Evolutionary conservation across 805 yeast species (phyloP), one percentile per base, ranked within the genome.

Genomic region (Saccharomycopsis fibuligera): DNA sequence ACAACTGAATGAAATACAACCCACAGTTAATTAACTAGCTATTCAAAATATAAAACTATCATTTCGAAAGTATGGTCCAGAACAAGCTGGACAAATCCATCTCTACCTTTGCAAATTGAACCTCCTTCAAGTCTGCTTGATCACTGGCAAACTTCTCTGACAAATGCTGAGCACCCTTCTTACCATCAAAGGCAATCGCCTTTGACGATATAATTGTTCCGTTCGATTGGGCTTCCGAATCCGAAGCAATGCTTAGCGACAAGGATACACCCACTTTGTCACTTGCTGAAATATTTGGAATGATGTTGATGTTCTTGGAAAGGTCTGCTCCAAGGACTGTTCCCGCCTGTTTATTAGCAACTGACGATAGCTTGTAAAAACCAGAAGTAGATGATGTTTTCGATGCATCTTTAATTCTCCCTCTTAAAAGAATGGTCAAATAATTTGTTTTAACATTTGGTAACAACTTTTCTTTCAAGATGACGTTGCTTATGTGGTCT

Each of bases 111-210:
- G 9, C 37, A 33, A 33, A 33, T 33, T 45, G 24, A 4, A 45
- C 23, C 21, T 39, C 40, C 30, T 45, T 36, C 17, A 45, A 23
- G n/a, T 45, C 49, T 17, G 17, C n/a, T 24, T 10, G 6, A 9
- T 41, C 45, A 23, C 14, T 21, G 6, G 17, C 37, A 12, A n/a
- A 17, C 19, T 33, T 33, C n/a, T 29, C 30, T 9, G 19, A 14
- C 12, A 31, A n/a, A 33, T 33, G 37, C n/a, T 33, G 19, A 33
- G 37, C 49, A 17, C 49, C 49, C 21, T 45, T 45, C 30, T 45
- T 45, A 22, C 49, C 49, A 35, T 45, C 49, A 27, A 25, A 16
- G 4, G 49, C 49, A 22, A 38, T 16, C 6, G 41, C 31, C n/a
- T 38, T 35, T 6, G 49, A 16, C 4, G 35, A n/a, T 12, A 30